phyloP scores from a whole-genome alignment of 2,329 filamentous ascomycete species.

The Alternaria sp. region DNA sequence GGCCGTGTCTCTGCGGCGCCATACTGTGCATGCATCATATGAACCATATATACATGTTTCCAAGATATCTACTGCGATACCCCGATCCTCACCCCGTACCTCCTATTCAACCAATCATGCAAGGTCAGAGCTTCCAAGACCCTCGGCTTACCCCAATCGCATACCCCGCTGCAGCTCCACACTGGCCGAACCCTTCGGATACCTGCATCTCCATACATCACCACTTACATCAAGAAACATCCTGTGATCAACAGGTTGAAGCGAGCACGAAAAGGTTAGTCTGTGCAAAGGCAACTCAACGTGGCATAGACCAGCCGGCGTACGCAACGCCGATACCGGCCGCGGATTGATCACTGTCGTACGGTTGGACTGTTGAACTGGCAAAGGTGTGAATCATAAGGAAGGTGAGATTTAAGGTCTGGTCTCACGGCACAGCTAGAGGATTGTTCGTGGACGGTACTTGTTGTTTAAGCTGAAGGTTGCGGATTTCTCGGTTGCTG shows the following conservation, averaged over 20 bases:
- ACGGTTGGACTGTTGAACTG: background rate
- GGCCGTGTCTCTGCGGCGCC: background rate
- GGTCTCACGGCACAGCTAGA: background rate
- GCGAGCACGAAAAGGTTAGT: no score
- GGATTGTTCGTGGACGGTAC: background rate
- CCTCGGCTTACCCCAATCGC: conserved; percentile 4
- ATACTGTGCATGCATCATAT: background rate
- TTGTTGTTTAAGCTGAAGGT: background rate
- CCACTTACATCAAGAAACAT: no score
- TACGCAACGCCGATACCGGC: conserved; percentile 15
- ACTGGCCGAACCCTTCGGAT: background rate
- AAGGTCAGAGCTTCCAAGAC: background rate
- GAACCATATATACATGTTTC: no score
- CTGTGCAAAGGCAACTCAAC: no score
- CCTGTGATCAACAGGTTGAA: no score
- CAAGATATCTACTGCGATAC: no score
- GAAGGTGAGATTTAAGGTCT: background rate
- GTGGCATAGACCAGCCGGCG: no score
- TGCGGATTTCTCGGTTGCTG: no score
- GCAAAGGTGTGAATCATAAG: conserved; percentile 7
- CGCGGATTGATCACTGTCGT: conserved; percentile 10
- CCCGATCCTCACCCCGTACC: no score
- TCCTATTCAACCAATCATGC: background rate
- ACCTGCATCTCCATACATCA: no score
- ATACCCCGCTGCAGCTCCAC: background rate